These are phyloP conservation scores for Salvia rosmarinus DNA, from an alignment of 257 asterid species.

Conservation along the genomic window DNA sequence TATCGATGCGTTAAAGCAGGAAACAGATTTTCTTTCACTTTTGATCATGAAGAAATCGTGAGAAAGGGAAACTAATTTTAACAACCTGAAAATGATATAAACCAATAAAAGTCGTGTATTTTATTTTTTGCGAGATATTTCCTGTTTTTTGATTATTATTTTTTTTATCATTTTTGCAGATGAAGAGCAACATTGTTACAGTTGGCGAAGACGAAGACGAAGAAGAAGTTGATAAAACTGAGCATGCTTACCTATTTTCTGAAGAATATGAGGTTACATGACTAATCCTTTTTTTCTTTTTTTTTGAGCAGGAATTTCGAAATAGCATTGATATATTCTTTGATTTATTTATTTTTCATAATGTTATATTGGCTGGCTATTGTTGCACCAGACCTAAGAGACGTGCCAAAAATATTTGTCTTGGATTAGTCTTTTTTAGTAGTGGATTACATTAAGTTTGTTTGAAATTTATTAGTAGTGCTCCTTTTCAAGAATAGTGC, in stretches of 20 bases:
- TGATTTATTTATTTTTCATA: neutral
- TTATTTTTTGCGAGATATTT: neutral
- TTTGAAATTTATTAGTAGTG: neutral
- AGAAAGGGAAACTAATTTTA: constrained; percentile 32
- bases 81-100: constrained; percentile 42
- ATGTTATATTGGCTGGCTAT: neutral
- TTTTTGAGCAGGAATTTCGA: too few relatives aligned
- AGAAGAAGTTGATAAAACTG: constrained; percentile 59
- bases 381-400: neutral
- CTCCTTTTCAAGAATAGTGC: neutral
- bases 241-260: constrained; percentile 60
- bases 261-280: constrained; percentile 71
- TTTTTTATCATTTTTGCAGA: constrained; percentile 36
- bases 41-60: constrained; percentile 53
- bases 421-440: too few relatives aligned
- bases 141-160: neutral
- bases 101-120: neutral
- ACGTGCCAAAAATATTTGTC: neutral
- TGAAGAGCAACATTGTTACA: constrained; percentile 40
- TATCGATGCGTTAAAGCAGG: constrained; percentile 25
- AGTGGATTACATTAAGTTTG: too few relatives aligned
- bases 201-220: constrained; percentile 48
- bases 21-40: constrained; percentile 35
- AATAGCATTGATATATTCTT: neutral
- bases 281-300: too few relatives aligned